A percentile compares a stretch with the other conserved stretches of the same genome.
These are phyloP conservation scores for Aspergillus wentii DNA, from an alignment of 495 filamentous ascomycete genomes.

Conservation along the genomic window DNA sequence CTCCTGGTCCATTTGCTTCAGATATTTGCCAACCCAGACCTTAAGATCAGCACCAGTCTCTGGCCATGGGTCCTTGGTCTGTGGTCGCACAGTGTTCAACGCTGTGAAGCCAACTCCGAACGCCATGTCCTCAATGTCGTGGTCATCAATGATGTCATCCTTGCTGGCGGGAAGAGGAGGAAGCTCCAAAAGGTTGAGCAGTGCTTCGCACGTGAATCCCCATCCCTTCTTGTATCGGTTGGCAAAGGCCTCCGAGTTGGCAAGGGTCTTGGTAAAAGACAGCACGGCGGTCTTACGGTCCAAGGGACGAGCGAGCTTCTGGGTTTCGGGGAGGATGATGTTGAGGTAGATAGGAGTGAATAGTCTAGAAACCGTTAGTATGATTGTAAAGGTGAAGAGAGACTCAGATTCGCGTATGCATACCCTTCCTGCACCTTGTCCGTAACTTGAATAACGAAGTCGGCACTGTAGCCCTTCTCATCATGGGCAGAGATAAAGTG, in stretches of 20 bases:
- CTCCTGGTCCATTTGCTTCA: conserved; percentile 57
- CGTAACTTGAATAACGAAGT: conserved; percentile 77
- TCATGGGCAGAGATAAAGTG: conserved; percentile 78
- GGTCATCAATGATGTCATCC: conserved; percentile 74
- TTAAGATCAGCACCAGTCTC: conserved; percentile 72
- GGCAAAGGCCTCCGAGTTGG: conserved; percentile 75
- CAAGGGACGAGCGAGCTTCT: conserved; percentile 75
- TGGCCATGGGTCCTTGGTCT: conserved; percentile 68
- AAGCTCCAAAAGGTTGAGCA: conserved; percentile 84
- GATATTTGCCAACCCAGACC: conserved; percentile 69
- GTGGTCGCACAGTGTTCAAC: conserved; percentile 77
- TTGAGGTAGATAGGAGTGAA: conserved; percentile 80
- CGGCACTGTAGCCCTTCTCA: conserved; percentile 75
- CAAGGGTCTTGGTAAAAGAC: conserved; percentile 83
- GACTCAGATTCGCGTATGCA: conserved; percentile 16
- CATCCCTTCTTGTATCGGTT: conserved; percentile 77
- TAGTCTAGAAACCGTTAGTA: conserved; percentile 45
- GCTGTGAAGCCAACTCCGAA: conserved; percentile 93
- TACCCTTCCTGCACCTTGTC: conserved; percentile 75
- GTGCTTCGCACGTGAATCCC: conserved; percentile 76
- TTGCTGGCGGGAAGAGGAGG: conserved; percentile 66
- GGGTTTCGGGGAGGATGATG: conserved; percentile 82
- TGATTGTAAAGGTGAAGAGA: not conserved
- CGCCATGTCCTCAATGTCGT: conserved; percentile 87
- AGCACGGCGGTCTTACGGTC: conserved; percentile 94